A percentile compares a stretch with the other conserved stretches of the same genome.
phyloP scores from a whole-genome alignment of 2,329 filamentous ascomycete species.

The Hymenoscyphus occultus region DNA sequence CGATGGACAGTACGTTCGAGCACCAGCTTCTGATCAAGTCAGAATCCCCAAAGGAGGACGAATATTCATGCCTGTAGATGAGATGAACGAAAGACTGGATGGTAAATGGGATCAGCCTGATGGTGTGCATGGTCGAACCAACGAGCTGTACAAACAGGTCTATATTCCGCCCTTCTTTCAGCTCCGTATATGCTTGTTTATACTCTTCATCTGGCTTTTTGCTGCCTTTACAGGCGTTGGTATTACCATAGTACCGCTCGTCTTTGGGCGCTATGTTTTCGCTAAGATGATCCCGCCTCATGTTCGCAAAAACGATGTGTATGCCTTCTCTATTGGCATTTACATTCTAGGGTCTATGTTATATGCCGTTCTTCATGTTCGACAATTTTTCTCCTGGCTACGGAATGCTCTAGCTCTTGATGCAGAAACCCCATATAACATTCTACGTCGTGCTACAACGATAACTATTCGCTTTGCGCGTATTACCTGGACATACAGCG shows the following conservation, averaged over 20 bases:
- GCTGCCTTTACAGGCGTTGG: conserved; percentile 83
- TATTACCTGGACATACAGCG: conserved; percentile 71
- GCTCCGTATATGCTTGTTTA: conserved; percentile 76
- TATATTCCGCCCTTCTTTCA: conserved; percentile 86
- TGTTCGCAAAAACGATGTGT: conserved; percentile 86
- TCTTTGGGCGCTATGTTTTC: conserved; percentile 80
- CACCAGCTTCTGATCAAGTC: conserved; percentile 93
- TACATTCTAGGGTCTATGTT: conserved; percentile 70
- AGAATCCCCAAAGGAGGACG: conserved; percentile 80
- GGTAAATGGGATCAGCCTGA: conserved; percentile 51
- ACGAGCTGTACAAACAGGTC: conserved; percentile 54
- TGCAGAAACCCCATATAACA: conserved; percentile 31
- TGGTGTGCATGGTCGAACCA: conserved; percentile 53
- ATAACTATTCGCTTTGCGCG: conserved; percentile 32
- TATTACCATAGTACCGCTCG: conserved; percentile 79
- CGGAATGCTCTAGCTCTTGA: conserved; percentile 31
- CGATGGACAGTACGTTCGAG: conserved; percentile 81
- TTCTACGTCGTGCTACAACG: conserved; percentile 24
- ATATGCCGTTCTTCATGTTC: conserved; percentile 58
- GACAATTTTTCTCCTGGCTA: conserved; percentile 35
- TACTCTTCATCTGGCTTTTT: conserved; percentile 89
- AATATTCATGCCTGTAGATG: conserved; percentile 76
- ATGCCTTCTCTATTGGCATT: conserved; percentile 88
- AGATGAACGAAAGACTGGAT: conserved; percentile 63
- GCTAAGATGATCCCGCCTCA: conserved; percentile 67